Base-by-base conservation (phyloP, 2,329 filamentous ascomycete species). In the Cytospora schulzeri region DNA sequence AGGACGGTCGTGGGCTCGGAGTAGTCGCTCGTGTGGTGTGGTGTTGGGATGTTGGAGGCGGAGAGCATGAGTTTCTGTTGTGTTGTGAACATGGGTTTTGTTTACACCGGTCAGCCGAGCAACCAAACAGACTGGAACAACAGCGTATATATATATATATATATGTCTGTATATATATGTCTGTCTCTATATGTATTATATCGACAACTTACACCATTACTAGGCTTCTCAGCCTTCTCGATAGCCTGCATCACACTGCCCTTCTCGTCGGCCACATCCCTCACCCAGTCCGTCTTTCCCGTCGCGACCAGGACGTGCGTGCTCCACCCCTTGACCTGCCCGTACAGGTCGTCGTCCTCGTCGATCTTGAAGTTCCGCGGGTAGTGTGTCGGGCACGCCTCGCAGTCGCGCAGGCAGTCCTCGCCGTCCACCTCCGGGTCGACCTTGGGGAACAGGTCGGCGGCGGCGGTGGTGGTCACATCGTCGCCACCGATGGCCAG, bases 261-360 rank as follows among this genome's bases (percentile, higher is more conserved):
- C 76, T 91, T 89, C 81, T 98, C 95, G 73, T 98, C 91, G 63
- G 86, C 87, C 54, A 97, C 91, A 79, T 96, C 90, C 66, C 91
- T 80, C 73, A 94, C 90, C 95, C 95, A 99, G 77, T 99, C 95
- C 29, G 89, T 85, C 85, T 97, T 97, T 67, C 93, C 92, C n/a
- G 95, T 99, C 28, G 92, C 95, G 19, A 98, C 92, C 35, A 99
- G 80, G 67, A 97, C 75, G 77, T 99, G 95, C 24, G 93, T 95
- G 72, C 87, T 89, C 91, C 92, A 98, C 41, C 88, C 92, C 73
- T 92, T 91, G 68, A 97, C 85, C 65, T 91, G 83, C 0, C 94
- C 95, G 74, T 96, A 98, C 57, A 99, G 79, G 71, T 88, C 81
- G 73, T 97, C 92, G 8, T 83, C 79, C 75, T 90, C 85, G 64